A percentile compares a stretch with the other conserved stretches of the same genome.
Evolutionary conservation across 2,329 filamentous ascomycete species (phyloP).

Genomic region (Claviceps humidiphila): DNA sequence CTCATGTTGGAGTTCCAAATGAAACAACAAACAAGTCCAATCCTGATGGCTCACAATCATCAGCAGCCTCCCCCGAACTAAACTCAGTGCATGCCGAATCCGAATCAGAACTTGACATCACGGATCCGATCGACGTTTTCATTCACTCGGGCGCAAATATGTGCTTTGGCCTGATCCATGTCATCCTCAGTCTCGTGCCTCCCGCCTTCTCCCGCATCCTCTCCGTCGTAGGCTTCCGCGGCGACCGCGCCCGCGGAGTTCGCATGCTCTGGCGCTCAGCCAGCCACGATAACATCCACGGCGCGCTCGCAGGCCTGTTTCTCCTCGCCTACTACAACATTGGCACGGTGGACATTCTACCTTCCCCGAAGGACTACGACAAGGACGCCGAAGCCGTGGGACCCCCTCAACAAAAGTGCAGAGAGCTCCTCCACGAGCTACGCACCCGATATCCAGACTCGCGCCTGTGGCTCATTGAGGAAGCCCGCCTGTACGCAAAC

Average conservation of each 20-base stretch:
- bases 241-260: constrained; percentile 72
- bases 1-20: constrained; percentile 8
- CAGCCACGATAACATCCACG: constrained; percentile 76
- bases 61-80: constrained; percentile 11
- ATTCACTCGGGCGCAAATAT: constrained; percentile 80
- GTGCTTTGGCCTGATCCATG: constrained; percentile 74
- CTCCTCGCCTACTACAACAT: constrained; percentile 84
- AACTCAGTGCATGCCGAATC: constrained; percentile 39
- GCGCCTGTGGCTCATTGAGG: constrained; percentile 76
- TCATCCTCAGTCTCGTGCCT: constrained; percentile 86
- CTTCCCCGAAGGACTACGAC: constrained; percentile 40
- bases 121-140: constrained; percentile 70
- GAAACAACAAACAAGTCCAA: constrained; percentile 11
- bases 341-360: constrained; percentile 78
- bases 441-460: constrained; percentile 66
- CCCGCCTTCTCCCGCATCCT: constrained; percentile 80
- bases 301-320: constrained; percentile 73
- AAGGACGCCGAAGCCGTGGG: constrained; percentile 47
- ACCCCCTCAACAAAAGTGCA: constrained; percentile 58
- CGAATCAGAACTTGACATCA: constrained; percentile 48
- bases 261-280: constrained; percentile 84
- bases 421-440: constrained; percentile 58
- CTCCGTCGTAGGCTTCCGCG: constrained; percentile 79
- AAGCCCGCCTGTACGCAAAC: constrained; percentile 62
- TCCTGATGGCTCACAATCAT: constrained; percentile 3